A percentile compares a stretch with the other conserved stretches of the same genome.
Evolutionary conservation across 2,329 filamentous ascomycete genomes (phyloP).

Genomic region (Cryphonectria nitschkei): DNA sequence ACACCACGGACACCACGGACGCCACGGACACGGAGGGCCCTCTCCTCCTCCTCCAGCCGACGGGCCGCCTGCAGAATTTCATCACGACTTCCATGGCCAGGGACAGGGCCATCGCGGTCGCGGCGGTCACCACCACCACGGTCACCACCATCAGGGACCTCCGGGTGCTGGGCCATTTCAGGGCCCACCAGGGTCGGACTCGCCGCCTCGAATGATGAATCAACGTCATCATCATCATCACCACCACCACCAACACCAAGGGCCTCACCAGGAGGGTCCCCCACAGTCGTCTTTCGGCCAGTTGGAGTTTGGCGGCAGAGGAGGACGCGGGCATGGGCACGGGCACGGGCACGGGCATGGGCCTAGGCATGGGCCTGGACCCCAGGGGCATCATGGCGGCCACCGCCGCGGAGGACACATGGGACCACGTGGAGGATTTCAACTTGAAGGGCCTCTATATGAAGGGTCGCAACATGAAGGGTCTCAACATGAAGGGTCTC

Average conservation of each 20-base stretch:
- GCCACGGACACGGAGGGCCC: not conserved
- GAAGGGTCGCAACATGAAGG: not conserved
- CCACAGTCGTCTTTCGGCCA: not conserved
- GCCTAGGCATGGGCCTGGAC: not conserved
- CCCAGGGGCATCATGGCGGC: not conserved
- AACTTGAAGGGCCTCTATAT: too few relatives aligned
- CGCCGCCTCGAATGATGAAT: not conserved
- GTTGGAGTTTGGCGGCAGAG: not conserved
- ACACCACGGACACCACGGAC: not conserved
- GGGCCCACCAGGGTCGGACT: not conserved
- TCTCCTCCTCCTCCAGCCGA: not conserved
- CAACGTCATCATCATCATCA: not conserved
- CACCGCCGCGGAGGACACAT: not conserved
- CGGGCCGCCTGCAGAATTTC: not conserved
- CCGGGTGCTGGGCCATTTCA: not conserved
- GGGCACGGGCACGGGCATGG: not conserved
- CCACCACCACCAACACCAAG: not conserved
- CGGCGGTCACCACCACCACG: not conserved
- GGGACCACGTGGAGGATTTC: not conserved
- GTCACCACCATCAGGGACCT: not conserved
- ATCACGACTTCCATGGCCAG: not conserved
- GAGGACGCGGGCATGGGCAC: not conserved
- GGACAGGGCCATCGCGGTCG: not conserved
- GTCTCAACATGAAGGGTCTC: not conserved
- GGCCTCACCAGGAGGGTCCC: not conserved